Conservation (phyloP, 352 stramenopile genomes). For the Aphanomyces astaci region DNA sequence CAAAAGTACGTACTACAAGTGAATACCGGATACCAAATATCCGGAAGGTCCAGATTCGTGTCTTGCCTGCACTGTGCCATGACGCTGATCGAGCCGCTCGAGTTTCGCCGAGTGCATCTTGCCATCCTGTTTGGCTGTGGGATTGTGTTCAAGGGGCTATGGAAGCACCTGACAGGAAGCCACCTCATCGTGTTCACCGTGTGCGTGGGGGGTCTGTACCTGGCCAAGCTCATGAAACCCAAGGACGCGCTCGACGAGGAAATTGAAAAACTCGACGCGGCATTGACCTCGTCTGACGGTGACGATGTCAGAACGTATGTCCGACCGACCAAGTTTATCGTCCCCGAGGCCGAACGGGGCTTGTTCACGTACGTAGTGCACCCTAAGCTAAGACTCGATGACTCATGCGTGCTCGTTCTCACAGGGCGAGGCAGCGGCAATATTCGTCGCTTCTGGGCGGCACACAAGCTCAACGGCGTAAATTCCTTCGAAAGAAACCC, state of each 20-base stretch:
- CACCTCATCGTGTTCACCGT: constrained; percentile 9
- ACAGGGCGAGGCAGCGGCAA: constrained; percentile 57
- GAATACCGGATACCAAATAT: too few species aligned
- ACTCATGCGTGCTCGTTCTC: not conserved
- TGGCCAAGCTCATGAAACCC: constrained; percentile 10
- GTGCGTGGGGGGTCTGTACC: not conserved
- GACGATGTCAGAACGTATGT: constrained; percentile 42
- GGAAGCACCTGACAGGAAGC: constrained; percentile 2
- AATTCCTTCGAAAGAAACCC: constrained; percentile 46
- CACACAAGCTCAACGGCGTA: constrained; percentile 51
- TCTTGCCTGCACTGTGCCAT: not conserved
- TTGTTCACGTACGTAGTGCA: constrained; percentile 70
- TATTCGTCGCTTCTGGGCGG: constrained; percentile 70
- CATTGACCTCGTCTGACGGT: constrained; percentile 27
- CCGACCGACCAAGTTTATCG: constrained; percentile 63
- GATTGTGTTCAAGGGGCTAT: constrained; percentile 2
- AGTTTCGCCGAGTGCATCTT: constrained; percentile 6
- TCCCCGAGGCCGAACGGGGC: constrained; percentile 42
- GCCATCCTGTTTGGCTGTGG: constrained; percentile 11
- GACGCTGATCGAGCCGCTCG: too few species aligned
- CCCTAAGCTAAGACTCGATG: not conserved
- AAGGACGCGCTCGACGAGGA: constrained; percentile 32
- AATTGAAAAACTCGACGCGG: constrained; percentile 53
- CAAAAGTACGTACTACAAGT: too few species aligned
- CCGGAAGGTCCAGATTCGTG: too few species aligned